Base-by-base conservation (phyloP, 78 protist species). In the Anaeramoeba ignava region DNA sequence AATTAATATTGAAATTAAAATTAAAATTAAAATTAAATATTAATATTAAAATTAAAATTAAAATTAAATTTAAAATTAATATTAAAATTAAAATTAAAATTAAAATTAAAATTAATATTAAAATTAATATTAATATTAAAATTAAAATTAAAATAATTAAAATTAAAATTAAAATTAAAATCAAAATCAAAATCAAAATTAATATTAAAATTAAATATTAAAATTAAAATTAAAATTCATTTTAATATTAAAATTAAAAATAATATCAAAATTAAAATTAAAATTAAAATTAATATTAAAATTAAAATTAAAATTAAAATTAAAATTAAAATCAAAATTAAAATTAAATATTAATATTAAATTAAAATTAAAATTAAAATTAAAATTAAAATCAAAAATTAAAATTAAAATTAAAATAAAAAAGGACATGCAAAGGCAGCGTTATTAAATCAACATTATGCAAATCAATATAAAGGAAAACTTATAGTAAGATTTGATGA, bases 391-490 rank as follows among this genome's bases (percentile, higher is more conserved):
- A 54, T 27, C 8, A 54, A 54, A 54, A 54, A 54, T 27, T 27
- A 54, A 54, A 54, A 54, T 27, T 17, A 54, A 54, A 54, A 54
- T 27, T 17, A 8, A 54, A 54, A 54, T 54, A 54, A 54, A 54
- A n/a, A 27, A 54, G 73, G 88, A 2, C 99, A 98, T 91, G 91
- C 95, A 82, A 98, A 98, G 90, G 99, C 99, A 1, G 96, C 95
- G 2, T 68, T 96, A 40, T 83, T 97, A 40, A 93, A 94, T 88
- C 81, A 87, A 37, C 84, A 89, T 83, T 94, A 89, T 8, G 96
- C 99, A 0, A 39, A 38, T 36, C 34, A 83, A 40, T 94, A 90
- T 91, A 80, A 93, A 80, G 98, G 99, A 41, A 85, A 82, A 82
- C 2, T 90, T 68, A 0, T 86, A 79, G 27, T 97, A 36, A 93